These are phyloP conservation scores for Geosmithia putterillii DNA, from an alignment of 2,329 filamentous ascomycete species.

Conservation along the genomic window DNA sequence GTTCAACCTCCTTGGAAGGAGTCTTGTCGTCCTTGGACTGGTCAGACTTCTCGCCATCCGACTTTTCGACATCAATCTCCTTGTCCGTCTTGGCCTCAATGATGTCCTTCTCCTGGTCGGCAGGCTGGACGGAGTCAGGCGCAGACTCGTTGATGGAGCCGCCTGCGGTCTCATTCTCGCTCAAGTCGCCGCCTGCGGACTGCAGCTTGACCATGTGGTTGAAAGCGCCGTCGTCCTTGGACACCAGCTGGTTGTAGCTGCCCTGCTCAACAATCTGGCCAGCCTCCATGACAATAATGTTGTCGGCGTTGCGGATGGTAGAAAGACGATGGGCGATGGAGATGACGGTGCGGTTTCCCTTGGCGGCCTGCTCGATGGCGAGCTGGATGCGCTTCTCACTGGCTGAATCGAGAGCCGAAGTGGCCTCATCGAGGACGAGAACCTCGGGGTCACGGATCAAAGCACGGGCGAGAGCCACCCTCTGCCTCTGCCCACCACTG, in stretches of 20 bases:
- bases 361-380: conserved; percentile 71
- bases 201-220: conserved; percentile 81
- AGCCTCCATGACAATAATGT: conserved; percentile 84
- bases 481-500: conserved; percentile 52
- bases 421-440: conserved; percentile 87
- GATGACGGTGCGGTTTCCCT: conserved; percentile 81
- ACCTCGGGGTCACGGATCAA: conserved; percentile 34
- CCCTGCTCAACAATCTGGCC: conserved; percentile 86
- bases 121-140: conserved; percentile 2
- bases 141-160: conserved; percentile 17
- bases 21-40: conserved; percentile 37
- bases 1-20: conserved; percentile 33
- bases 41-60: conserved; percentile 28
- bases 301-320: conserved; percentile 87
- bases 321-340: conserved; percentile 92
- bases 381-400: conserved; percentile 91
- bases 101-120: conserved; percentile 1
- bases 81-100: conserved; percentile 18
- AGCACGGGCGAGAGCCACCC: conserved; percentile 40
- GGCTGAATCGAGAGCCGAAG: conserved; percentile 84
- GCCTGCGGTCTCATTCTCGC: too few species aligned
- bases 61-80: conserved; percentile 23
- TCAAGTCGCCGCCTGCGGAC: conserved; percentile 25
- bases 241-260: conserved; percentile 68
- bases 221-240: conserved; percentile 56